A percentile compares a stretch with the other conserved stretches of the same genome.
phyloP scores from a whole-genome alignment of 768 basidiomycete species.

The Collybiopsis confluens region DNA sequence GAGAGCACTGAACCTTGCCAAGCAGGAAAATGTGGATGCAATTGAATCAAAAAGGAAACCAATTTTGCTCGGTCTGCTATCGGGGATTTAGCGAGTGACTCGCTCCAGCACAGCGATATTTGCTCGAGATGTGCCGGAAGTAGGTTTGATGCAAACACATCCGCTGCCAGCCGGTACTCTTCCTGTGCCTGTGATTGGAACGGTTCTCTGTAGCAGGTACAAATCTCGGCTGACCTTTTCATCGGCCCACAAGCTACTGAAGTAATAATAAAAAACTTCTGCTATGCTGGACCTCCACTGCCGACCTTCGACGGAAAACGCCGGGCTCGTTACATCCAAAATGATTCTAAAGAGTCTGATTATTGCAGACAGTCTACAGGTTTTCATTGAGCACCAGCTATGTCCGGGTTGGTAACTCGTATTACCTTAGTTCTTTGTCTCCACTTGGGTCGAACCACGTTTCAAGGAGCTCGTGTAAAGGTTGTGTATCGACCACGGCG shows the following conservation, averaged over 20 bases:
- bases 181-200: conserved; percentile 40
- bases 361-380: conserved; percentile 44
- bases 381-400: neutral
- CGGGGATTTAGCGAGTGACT: conserved; percentile 51
- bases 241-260: conserved; percentile 61
- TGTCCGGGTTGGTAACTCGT: neutral
- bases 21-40: conserved; percentile 61
- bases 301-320: conserved; percentile 56
- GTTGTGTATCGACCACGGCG: conserved; percentile 59
- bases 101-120: conserved; percentile 66
- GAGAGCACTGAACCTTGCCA: conserved; percentile 53
- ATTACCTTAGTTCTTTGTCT: conserved; percentile 52
- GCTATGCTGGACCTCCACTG: conserved; percentile 65
- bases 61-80: conserved; percentile 54
- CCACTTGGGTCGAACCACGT: conserved; percentile 29
- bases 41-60: conserved; percentile 59
- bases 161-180: conserved; percentile 57
- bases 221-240: conserved; percentile 39
- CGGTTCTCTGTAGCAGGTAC: neutral
- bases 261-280: conserved; percentile 57
- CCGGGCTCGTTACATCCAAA: conserved; percentile 59
- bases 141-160: conserved; percentile 55
- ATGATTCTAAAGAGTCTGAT: conserved; percentile 61
- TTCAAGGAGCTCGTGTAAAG: conserved; percentile 50
- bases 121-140: conserved; percentile 62